A percentile compares a stretch with the other conserved stretches of the same genome.
Conservation (phyloP, 73 alveolate species). For the Tetrahymena elliotti region DNA sequence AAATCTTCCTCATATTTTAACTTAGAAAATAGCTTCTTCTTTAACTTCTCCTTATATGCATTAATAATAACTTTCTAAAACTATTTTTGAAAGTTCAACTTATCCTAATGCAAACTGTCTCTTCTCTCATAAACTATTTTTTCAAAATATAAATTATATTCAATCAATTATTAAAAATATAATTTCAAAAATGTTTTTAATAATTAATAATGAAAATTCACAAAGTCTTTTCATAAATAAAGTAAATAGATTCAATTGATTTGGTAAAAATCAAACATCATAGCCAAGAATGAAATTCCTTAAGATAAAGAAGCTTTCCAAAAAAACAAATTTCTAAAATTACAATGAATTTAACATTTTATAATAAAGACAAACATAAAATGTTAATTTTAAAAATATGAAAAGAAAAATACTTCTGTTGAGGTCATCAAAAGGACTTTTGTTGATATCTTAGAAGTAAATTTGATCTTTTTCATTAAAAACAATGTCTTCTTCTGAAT, state of each 20-base stretch:
- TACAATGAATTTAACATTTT: too few species aligned
- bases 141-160: background rate
- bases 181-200: too few species aligned
- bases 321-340: too few species aligned
- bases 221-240: too few species aligned
- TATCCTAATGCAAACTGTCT: background rate
- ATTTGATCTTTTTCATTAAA: background rate
- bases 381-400: background rate
- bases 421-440: background rate
- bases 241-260: too few species aligned
- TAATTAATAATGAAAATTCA: too few species aligned
- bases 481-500: background rate
- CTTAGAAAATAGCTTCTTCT: background rate
- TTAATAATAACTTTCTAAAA: background rate
- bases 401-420: background rate
- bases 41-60: background rate
- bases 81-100: background rate
- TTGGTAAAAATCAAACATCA: too few species aligned
- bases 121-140: background rate
- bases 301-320: too few species aligned
- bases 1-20: background rate
- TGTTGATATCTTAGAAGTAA: background rate
- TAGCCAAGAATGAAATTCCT: too few species aligned
- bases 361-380: too few species aligned
- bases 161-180: too few species aligned